phyloP scores from a whole-genome alignment of 768 basidiomycete genomes.

The Psilocybe sp. region DNA sequence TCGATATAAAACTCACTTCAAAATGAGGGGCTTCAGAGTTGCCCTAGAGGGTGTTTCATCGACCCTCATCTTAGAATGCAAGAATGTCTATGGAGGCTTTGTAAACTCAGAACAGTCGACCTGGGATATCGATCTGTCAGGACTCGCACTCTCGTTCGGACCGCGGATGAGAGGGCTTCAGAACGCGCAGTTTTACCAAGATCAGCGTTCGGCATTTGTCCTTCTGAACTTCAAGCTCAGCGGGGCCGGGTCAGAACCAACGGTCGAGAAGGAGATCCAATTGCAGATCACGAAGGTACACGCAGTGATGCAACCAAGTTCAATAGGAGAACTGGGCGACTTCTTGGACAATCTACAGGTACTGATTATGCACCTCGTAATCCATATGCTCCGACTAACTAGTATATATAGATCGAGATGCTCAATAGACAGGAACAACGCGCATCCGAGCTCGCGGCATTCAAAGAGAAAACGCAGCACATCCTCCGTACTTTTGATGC shows the following conservation, averaged over 20 bases:
- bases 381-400: not conserved
- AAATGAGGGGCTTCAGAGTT: conserved; percentile 78
- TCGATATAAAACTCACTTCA: conserved; percentile 51
- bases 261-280: conserved; percentile 37
- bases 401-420: conserved; percentile 60
- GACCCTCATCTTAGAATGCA: conserved; percentile 71
- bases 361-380: conserved; percentile 7
- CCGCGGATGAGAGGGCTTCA: conserved; percentile 43
- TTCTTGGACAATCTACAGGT: conserved; percentile 86
- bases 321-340: conserved; percentile 87
- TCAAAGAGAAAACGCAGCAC: conserved; percentile 76
- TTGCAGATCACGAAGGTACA: conserved; percentile 74
- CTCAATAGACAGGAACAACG: conserved; percentile 71
- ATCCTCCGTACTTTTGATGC: conserved; percentile 77
- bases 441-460: conserved; percentile 71
- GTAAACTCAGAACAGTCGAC: conserved; percentile 40
- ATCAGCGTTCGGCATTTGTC: conserved; percentile 78
- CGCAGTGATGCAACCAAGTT: conserved; percentile 92
- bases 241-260: conserved; percentile 24
- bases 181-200: conserved; percentile 48
- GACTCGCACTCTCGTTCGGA: conserved; percentile 82
- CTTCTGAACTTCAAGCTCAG: conserved; percentile 66
- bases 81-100: conserved; percentile 65
- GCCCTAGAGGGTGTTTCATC: conserved; percentile 76
- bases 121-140: conserved; percentile 73